Conservation (phyloP, 2,329 filamentous ascomycete genomes). For the Epichloe brachyelytri region DNA sequence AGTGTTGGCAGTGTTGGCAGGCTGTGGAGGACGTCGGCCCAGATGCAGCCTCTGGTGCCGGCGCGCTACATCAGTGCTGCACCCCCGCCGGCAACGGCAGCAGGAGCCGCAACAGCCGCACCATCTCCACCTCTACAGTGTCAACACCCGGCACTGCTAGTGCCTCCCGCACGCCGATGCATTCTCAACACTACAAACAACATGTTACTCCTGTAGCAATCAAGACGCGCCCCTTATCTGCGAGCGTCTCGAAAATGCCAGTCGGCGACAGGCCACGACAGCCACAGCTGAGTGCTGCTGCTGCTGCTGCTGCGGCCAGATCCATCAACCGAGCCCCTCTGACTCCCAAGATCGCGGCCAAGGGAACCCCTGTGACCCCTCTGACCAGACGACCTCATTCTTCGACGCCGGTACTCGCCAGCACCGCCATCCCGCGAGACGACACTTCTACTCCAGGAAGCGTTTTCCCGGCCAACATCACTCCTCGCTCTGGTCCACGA, state of each 20-base stretch:
- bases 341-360: constrained; percentile 42
- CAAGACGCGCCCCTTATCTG: constrained; percentile 3
- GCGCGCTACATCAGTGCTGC: background rate
- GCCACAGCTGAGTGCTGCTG: constrained; percentile 50
- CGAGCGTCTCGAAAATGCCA: constrained; percentile 23
- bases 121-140: background rate
- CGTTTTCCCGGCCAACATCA: constrained; percentile 53
- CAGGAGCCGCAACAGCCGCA: background rate
- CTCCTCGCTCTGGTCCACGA: constrained; percentile 64
- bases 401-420: constrained; percentile 9
- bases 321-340: constrained; percentile 33
- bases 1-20: background rate
- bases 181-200: constrained; percentile 1
- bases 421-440: constrained; percentile 23
- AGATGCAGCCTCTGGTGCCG: background rate
- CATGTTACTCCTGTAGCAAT: background rate
- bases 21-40: background rate
- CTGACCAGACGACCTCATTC: constrained; percentile 22
- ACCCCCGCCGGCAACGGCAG: background rate
- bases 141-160: background rate
- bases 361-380: constrained; percentile 27
- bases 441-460: constrained; percentile 39
- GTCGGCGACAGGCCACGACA: constrained; percentile 48
- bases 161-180: background rate
- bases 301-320: constrained; percentile 41